Percentiles rank a stretch among this genome's conserved stretches.
Evolutionary conservation across 768 basidiomycete species (phyloP).

Genomic region (Scleroderma bovista): DNA sequence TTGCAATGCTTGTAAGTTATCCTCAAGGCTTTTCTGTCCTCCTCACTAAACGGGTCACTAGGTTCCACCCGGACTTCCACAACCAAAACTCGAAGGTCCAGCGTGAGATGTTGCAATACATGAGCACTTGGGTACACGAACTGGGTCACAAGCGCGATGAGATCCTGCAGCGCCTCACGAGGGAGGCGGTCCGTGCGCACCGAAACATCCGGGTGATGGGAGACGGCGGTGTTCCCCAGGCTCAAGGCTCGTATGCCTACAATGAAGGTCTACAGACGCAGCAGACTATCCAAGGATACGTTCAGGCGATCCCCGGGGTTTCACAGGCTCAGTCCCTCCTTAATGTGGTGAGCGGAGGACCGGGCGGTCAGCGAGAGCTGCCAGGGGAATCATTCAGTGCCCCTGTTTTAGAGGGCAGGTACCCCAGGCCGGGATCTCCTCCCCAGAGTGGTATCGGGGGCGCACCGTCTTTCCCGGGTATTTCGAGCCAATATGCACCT

Average conservation of each 20-base stretch:
- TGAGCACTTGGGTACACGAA: constrained; percentile 55
- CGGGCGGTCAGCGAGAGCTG: background rate
- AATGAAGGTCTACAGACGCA: constrained; percentile 46
- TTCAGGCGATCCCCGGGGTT: constrained; percentile 42
- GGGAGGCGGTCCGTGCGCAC: constrained; percentile 65
- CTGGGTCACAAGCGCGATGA: constrained; percentile 44
- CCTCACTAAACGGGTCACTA: constrained; percentile 17
- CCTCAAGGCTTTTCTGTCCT: constrained; percentile 48
- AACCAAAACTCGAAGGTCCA: constrained; percentile 59
- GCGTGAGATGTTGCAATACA: constrained; percentile 66
- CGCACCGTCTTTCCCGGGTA: background rate
- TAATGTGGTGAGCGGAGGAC: constrained; percentile 17
- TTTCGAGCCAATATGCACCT: constrained; percentile 7
- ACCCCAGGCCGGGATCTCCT: background rate
- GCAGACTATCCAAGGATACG: constrained; percentile 41
- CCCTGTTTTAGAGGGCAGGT: background rate
- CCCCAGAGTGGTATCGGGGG: background rate
- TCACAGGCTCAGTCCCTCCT: constrained; percentile 38
- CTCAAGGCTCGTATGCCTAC: constrained; percentile 45
- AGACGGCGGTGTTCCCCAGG: constrained; percentile 42
- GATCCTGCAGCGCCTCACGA: constrained; percentile 52
- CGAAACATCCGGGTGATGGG: constrained; percentile 59
- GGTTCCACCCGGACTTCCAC: constrained; percentile 85
- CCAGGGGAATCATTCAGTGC: background rate
- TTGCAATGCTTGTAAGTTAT: constrained; percentile 56